Evolutionary conservation across 2,329 filamentous ascomycete genomes (phyloP).

Genomic region (Chaetomium olivaceum): DNA sequence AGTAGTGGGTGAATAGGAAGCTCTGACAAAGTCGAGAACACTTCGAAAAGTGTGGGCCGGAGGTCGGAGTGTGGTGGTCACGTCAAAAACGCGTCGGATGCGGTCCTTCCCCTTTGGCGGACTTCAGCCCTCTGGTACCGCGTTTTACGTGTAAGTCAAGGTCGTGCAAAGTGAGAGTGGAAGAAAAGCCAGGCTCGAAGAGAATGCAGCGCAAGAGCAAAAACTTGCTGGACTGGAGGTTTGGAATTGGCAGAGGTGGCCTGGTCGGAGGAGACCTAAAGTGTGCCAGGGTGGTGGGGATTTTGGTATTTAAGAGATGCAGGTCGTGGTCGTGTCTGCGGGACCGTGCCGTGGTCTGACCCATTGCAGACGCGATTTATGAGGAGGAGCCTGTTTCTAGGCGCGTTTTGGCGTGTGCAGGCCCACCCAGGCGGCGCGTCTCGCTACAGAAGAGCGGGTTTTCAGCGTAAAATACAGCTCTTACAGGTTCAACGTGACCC

Average conservation of each 20-base stretch:
- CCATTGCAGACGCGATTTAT: slow-evolving; percentile 33
- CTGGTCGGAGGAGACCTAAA: slow-evolving; percentile 33
- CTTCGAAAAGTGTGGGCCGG: slow-evolving; percentile 15
- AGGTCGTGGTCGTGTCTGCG: slow-evolving; percentile 32
- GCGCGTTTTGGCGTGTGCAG: slow-evolving; percentile 31
- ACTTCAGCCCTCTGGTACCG: slow-evolving; percentile 12
- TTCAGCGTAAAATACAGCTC: slow-evolving; percentile 11
- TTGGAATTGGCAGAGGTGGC: slow-evolving; percentile 29
- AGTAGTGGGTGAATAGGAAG: not conserved
- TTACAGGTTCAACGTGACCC: not conserved
- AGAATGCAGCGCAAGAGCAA: slow-evolving; percentile 11
- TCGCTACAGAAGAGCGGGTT: not conserved
- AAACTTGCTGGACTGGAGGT: slow-evolving; percentile 16
- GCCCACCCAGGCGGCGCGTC: slow-evolving; percentile 24
- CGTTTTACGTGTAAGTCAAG: slow-evolving; percentile 26
- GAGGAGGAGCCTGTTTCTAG: slow-evolving; percentile 23
- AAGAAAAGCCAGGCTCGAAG: not conserved
- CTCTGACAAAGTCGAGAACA: slow-evolving; percentile 12
- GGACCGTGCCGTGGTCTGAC: slow-evolving; percentile 27
- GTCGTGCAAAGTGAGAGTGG: slow-evolving; percentile 9
- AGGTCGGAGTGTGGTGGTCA: slow-evolving; percentile 14
- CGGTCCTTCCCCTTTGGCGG: slow-evolving; percentile 18
- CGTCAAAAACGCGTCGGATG: slow-evolving; percentile 30
- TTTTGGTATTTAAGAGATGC: slow-evolving; percentile 37
- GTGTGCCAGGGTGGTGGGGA: slow-evolving; percentile 31